These are phyloP conservation scores for Bruguiera parviflora DNA, from an alignment of 345 rosid species.

Conservation along the genomic window DNA sequence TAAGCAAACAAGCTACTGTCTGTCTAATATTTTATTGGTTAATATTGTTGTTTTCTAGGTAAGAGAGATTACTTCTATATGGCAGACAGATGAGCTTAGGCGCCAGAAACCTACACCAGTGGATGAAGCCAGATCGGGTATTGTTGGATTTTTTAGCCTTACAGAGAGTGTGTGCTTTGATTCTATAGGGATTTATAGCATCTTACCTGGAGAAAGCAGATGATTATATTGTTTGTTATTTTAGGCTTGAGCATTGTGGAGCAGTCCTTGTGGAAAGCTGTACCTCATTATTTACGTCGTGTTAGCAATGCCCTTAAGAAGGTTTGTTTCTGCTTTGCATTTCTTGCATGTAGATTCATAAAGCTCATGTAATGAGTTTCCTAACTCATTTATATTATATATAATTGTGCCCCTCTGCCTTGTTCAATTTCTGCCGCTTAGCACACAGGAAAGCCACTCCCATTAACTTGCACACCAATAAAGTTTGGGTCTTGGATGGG, in stretches of 20 bases:
- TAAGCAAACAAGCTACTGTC: background rate
- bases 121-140: constrained; percentile 96
- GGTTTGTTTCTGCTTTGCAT: constrained; percentile 33
- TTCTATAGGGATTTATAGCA: background rate
- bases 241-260: constrained; percentile 93
- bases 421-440: constrained; percentile 17
- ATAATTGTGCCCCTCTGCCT: constrained; percentile 1
- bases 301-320: constrained; percentile 87
- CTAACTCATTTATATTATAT: constrained; percentile 13
- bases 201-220: background rate
- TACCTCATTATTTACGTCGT: constrained; percentile 88
- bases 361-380: background rate
- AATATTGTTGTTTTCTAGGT: constrained; percentile 43
- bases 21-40: constrained; percentile 7
- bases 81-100: constrained; percentile 98
- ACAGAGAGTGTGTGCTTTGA: constrained; percentile 7
- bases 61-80: constrained; percentile 82
- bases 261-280: constrained; percentile 96
- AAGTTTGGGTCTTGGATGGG: constrained; percentile 99
- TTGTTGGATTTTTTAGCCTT: constrained; percentile 11
- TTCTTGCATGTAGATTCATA: constrained; percentile 12
- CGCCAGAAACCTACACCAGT: constrained; percentile 92
- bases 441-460: constrained; percentile 85
- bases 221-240: constrained; percentile 11
- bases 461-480: constrained; percentile 85